Evolutionary conservation across 306 rosid genomes (phyloP).

Genomic region (Glycine latifolia): DNA sequence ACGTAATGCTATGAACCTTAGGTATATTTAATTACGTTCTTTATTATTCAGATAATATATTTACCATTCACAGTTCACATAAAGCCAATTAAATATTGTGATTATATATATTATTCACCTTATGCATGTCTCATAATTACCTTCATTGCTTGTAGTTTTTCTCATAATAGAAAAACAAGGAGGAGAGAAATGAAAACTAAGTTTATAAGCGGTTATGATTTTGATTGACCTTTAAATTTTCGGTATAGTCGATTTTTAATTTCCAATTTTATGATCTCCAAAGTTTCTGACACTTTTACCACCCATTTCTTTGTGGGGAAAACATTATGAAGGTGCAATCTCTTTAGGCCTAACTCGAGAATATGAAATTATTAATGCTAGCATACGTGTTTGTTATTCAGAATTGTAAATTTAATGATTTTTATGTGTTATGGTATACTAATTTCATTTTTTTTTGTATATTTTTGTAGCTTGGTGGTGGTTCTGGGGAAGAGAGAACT

Average conservation of each 20-base stretch:
- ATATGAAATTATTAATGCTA: conserved; percentile 14
- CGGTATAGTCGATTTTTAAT: background rate
- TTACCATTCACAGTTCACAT: background rate
- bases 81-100: conserved; percentile 16
- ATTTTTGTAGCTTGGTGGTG: conserved; percentile 49
- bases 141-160: background rate
- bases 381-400: no score
- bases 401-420: no score
- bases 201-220: conserved; percentile 6
- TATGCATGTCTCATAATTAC: no score
- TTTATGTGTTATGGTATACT: background rate
- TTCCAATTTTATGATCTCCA: background rate
- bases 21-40: background rate
- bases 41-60: conserved; percentile 17
- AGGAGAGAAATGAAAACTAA: background rate
- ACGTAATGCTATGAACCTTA: conserved; percentile 17
- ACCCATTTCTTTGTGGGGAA: no score
- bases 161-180: background rate
- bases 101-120: background rate
- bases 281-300: no score
- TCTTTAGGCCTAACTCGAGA: background rate
- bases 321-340: no score
- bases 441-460: background rate
- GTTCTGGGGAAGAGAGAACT: conserved; percentile 36
- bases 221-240: conserved; percentile 1